phyloP scores from a whole-genome alignment of 2,329 filamentous ascomycete species.

The Pezicula rhizophila region DNA sequence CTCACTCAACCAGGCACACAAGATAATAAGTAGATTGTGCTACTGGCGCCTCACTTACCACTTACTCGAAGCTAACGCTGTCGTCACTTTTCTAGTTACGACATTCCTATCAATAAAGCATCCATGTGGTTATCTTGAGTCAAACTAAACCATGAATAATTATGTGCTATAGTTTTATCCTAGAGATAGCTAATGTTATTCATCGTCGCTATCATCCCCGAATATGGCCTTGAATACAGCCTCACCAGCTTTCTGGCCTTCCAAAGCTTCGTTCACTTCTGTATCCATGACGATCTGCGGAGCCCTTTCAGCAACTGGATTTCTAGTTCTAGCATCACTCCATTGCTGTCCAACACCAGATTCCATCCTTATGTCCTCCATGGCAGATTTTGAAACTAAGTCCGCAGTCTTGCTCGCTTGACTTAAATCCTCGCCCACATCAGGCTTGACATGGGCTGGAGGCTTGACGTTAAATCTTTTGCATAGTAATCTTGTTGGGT shows the following conservation, averaged over 20 bases:
- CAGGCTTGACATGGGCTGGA: constrained; percentile 58
- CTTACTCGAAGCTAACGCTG: too few relatives aligned
- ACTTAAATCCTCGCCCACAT: constrained; percentile 31
- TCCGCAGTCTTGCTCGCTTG: constrained; percentile 29
- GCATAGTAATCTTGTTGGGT: constrained; percentile 78
- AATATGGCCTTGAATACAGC: constrained; percentile 91
- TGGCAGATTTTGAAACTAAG: constrained; percentile 45
- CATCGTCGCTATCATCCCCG: constrained; percentile 74
- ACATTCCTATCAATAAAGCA: too few relatives aligned
- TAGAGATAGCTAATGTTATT: background rate
- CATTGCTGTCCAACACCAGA: constrained; percentile 26
- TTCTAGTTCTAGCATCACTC: constrained; percentile 3
- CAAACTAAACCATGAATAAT: too few relatives aligned
- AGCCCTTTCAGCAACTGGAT: constrained; percentile 4
- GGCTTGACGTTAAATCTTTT: constrained; percentile 88
- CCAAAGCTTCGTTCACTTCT: constrained; percentile 72
- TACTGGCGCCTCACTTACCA: too few relatives aligned
- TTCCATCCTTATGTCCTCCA: constrained; percentile 49
- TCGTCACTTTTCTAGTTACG: too few relatives aligned
- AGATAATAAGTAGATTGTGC: too few relatives aligned
- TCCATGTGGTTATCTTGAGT: too few relatives aligned
- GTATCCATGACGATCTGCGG: constrained; percentile 50
- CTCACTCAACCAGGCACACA: too few relatives aligned
- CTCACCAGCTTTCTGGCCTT: constrained; percentile 67
- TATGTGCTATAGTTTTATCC: too few relatives aligned